Percentiles rank a stretch among this genome's conserved stretches.
phyloP scores from a whole-genome alignment of 352 stramenopile species.

The Pythium coloratum region DNA sequence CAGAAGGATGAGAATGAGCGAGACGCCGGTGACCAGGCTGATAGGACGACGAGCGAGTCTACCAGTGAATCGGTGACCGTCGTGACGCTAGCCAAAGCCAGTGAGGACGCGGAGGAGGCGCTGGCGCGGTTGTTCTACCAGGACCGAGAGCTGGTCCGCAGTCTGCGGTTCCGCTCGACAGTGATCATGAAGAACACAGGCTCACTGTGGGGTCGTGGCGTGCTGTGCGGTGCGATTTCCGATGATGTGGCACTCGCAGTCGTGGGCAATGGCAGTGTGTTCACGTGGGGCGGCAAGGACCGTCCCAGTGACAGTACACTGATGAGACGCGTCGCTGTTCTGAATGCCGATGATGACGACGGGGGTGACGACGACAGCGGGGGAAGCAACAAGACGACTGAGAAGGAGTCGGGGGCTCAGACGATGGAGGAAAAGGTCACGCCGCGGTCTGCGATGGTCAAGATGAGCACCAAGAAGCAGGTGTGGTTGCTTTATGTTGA shows the following conservation, averaged over 20 bases:
- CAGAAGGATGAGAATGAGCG: slow-evolving; percentile 2
- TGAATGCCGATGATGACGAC: slow-evolving; percentile 36
- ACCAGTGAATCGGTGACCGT: background rate
- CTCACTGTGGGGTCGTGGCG: slow-evolving; percentile 86
- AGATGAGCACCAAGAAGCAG: slow-evolving; percentile 30
- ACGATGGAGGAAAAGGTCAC: slow-evolving; percentile 18
- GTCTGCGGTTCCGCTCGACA: slow-evolving; percentile 62
- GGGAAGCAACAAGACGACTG: background rate
- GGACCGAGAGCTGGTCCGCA: slow-evolving; percentile 62
- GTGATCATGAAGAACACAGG: slow-evolving; percentile 88
- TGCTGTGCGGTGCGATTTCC: slow-evolving; percentile 73
- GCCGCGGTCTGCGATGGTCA: slow-evolving; percentile 25
- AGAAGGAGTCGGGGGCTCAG: background rate
- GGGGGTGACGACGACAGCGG: slow-evolving; percentile 11
- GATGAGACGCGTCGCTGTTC: slow-evolving; percentile 27
- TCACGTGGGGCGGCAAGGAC: slow-evolving; percentile 86
- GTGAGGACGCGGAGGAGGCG: slow-evolving; percentile 48
- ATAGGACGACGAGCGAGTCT: background rate
- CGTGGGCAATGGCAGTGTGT: slow-evolving; percentile 80
- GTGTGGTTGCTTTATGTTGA: background rate
- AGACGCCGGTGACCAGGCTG: background rate
- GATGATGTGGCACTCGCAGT: slow-evolving; percentile 89
- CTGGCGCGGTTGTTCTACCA: slow-evolving; percentile 69
- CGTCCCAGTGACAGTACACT: slow-evolving; percentile 30
- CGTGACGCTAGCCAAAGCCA: background rate